Conservation (phyloP, 177 flowering plant species). For the Tripterygium wilfordii region DNA sequence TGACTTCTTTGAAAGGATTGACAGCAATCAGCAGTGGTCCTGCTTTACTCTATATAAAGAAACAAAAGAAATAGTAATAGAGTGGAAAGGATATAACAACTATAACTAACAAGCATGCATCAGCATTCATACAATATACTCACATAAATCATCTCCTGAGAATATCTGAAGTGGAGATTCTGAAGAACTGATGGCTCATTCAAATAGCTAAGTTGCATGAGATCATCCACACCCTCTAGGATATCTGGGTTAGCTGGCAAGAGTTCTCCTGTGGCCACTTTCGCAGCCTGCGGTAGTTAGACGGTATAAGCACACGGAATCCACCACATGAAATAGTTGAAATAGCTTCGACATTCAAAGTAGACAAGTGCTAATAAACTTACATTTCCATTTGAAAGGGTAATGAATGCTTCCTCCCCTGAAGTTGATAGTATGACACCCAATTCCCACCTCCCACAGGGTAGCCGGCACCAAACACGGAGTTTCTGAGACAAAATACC, state of each 20-base stretch:
- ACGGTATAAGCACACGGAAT: no score
- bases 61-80: constrained; percentile 3
- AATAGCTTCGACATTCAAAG: not conserved
- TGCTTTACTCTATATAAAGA: constrained; percentile 70
- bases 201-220: constrained; percentile 81
- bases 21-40: constrained; percentile 89
- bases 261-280: constrained; percentile 47
- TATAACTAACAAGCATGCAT: no score
- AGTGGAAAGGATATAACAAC: not conserved
- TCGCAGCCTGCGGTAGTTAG: constrained; percentile 42
- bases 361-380: constrained; percentile 31
- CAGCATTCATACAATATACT: no score
- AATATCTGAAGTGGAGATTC: constrained; percentile 70
- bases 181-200: constrained; percentile 96
- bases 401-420: constrained; percentile 51
- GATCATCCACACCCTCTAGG: constrained; percentile 83
- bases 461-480: constrained; percentile 72
- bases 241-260: constrained; percentile 89
- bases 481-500: constrained; percentile 59
- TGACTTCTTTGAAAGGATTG: constrained; percentile 80
- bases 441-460: constrained; percentile 55
- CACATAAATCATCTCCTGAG: constrained; percentile 65
- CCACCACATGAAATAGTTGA: not conserved
- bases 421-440: constrained; percentile 74
- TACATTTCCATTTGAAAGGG: constrained; percentile 67